Percentiles rank a stretch among this genome's conserved stretches.
These are phyloP conservation scores for Coemansia umbellata DNA, from an alignment of 192 early-diverging fungal species.

Conservation along the genomic window DNA sequence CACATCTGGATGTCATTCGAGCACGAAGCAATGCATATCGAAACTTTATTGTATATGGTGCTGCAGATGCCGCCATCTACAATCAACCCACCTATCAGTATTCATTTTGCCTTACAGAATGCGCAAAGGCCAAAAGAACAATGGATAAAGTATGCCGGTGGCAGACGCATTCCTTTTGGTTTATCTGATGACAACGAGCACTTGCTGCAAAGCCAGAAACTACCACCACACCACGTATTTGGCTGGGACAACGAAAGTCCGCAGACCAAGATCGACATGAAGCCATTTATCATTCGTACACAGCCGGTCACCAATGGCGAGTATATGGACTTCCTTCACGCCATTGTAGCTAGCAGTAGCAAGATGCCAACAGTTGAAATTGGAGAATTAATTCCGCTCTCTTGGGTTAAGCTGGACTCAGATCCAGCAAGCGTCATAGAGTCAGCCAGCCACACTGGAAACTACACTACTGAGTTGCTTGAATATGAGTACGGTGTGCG, in stretches of 20 bases:
- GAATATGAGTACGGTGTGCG: constrained; percentile 50
- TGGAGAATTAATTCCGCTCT: constrained; percentile 47
- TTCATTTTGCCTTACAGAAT: neutral
- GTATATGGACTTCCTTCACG: constrained; percentile 56
- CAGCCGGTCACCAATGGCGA: constrained; percentile 81
- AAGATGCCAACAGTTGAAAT: neutral
- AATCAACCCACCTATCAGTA: constrained; percentile 16
- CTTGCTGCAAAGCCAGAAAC: constrained; percentile 27
- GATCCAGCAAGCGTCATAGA: neutral
- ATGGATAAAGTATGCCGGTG: constrained; percentile 27
- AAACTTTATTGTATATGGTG: constrained; percentile 90
- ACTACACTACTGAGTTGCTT: neutral
- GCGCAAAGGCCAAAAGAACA: constrained; percentile 1
- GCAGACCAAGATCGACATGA: constrained; percentile 21
- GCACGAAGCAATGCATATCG: constrained; percentile 92
- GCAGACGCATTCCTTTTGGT: constrained; percentile 54
- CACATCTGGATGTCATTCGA: constrained; percentile 87
- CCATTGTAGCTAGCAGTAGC: neutral
- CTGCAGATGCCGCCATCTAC: constrained; percentile 53
- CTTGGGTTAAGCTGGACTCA: constrained; percentile 49
- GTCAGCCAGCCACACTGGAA: neutral
- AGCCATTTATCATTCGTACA: constrained; percentile 62
- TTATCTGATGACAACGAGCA: constrained; percentile 53
- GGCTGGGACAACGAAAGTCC: constrained; percentile 94
- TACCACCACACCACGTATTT: constrained; percentile 47